Base-by-base conservation (phyloP, 2,329 filamentous ascomycete genomes). In the Scolecobasidium constrictum region DNA sequence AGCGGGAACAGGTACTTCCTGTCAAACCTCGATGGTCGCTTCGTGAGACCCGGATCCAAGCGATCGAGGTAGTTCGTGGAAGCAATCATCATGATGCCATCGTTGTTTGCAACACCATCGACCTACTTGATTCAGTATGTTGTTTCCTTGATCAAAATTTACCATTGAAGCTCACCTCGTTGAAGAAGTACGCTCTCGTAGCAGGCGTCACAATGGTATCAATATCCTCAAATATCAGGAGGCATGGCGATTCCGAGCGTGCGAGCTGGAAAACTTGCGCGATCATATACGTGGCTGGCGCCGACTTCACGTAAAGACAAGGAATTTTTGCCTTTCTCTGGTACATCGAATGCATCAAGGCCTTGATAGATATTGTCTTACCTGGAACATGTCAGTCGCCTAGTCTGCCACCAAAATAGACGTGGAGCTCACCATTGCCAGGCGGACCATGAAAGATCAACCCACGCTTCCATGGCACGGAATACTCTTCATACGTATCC, bases 211-310 rank as follows among this genome's bases (percentile, higher is more conserved):
- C 72, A 23, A 84, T 70, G 6, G 73, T 77, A 55, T 85, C 81
- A 4, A 85, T 68, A 48, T 85, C 81, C 56, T 85, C 81, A 45
- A 85, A 81, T 33, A 85, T 75, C 3, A 85, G 69, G 47, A 82
- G 73, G 60, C 79, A 84, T 0, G 81, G 81, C 0, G 81, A 75
- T 47, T 72, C 69, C 48, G 72, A 64, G 17, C 81, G 65, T 1
- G 81, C 81, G 48, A 75, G 75, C 48, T n/a, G 12, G 26, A 45
- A 45, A 13, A 44, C 36, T 15, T 39, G 15, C 7, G 35, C 26
- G 20, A 44, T 19, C 17, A 20, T 34, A 16, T 31, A 31, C 7
- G 34, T 36, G 9, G 34, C 12, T 11, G 34, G 34, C 34, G 34
- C 34, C 11, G 43, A 31, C 21, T 45, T 45, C 18, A 45, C 43